Evolutionary conservation across 2,329 filamentous ascomycete species (phyloP).

Genomic region (Paraphaeosphaeria minitans): DNA sequence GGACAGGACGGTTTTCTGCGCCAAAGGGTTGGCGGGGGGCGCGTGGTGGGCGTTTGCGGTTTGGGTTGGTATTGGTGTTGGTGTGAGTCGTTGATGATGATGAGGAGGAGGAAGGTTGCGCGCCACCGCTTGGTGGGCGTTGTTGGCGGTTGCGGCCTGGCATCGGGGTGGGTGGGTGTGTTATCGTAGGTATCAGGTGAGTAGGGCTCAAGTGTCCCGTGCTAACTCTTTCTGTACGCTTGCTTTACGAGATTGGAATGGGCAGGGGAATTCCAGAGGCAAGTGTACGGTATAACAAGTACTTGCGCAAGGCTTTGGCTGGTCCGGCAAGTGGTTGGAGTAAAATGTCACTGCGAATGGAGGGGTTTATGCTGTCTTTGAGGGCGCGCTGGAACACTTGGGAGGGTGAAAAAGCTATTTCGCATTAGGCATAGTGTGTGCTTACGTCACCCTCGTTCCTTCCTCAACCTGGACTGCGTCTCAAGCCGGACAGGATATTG

Average conservation of each 20-base stretch:
- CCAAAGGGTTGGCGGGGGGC: conserved; percentile 33
- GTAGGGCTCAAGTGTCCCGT: not conserved
- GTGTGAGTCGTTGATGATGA: not conserved
- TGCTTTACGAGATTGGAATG: not conserved
- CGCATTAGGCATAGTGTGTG: not conserved
- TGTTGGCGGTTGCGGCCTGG: conserved; percentile 39
- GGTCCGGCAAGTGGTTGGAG: not conserved
- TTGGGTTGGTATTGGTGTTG: not conserved
- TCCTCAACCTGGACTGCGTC: no score
- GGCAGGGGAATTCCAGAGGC: no score
- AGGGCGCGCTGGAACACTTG: not conserved
- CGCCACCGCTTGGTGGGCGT: conserved; percentile 10
- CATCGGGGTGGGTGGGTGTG: not conserved
- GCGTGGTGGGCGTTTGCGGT: conserved; percentile 4
- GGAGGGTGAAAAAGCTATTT: not conserved
- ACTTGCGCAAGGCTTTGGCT: not conserved
- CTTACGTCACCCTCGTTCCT: conserved; percentile 3
- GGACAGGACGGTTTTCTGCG: conserved; percentile 27
- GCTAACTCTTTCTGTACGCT: not conserved
- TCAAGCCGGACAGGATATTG: no score
- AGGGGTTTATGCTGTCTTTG: not conserved
- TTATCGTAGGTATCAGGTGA: not conserved
- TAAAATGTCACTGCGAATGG: not conserved
- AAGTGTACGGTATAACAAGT: not conserved
- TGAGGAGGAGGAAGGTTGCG: not conserved